Conservation (phyloP, 2,329 filamentous ascomycete genomes). For the Arthrobotrys conoides region DNA sequence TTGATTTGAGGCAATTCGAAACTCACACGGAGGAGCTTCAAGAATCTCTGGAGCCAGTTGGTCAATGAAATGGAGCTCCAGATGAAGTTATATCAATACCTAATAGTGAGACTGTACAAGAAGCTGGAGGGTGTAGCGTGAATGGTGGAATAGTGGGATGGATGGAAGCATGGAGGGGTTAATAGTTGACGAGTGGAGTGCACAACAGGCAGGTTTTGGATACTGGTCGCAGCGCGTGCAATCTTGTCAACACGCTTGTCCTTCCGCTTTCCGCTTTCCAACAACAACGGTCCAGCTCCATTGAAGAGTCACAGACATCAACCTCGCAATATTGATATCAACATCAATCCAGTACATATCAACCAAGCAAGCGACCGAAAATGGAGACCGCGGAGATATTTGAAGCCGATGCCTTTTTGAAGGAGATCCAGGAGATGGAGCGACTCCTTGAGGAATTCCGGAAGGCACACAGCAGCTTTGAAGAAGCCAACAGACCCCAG, state of each 20-base stretch:
- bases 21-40: slow-evolving; percentile 7
- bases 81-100: background rate
- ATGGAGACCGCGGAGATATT: slow-evolving; percentile 34
- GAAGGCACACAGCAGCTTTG: slow-evolving; percentile 33
- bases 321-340: background rate
- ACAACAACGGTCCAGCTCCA: slow-evolving; percentile 4
- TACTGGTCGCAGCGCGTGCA: background rate
- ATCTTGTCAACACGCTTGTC: background rate
- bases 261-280: slow-evolving; percentile 26
- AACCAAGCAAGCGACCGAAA: background rate
- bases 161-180: slow-evolving; percentile 18
- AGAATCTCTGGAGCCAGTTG: slow-evolving; percentile 7
- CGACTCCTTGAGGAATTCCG: slow-evolving; percentile 42
- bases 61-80: slow-evolving; percentile 5
- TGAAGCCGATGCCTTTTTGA: slow-evolving; percentile 49
- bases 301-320: background rate
- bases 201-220: slow-evolving; percentile 7
- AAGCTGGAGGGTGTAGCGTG: slow-evolving; percentile 1
- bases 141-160: background rate
- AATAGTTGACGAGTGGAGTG: no score
- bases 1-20: slow-evolving; percentile 9
- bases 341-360: background rate
- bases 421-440: slow-evolving; percentile 56
- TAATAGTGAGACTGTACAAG: background rate
- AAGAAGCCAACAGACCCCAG: background rate